Percentiles rank a stretch among this genome's conserved stretches.
Evolutionary conservation across 257 asterid genomes (phyloP).

Genomic region (Avicennia marina): DNA sequence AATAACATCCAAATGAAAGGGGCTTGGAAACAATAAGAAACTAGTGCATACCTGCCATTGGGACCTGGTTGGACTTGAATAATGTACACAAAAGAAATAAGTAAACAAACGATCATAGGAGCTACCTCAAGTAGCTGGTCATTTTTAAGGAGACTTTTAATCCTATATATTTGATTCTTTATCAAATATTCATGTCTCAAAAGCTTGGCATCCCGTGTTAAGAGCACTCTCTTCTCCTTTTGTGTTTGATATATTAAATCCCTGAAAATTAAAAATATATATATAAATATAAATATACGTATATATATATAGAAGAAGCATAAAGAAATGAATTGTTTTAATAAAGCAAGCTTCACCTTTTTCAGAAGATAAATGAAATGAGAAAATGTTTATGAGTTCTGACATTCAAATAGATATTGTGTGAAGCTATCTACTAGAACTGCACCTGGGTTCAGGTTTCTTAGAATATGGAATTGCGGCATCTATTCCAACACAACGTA

Average conservation of each 20-base stretch:
- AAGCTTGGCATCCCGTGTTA: conserved; percentile 88
- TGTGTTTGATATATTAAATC: conserved; percentile 74
- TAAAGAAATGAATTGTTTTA: no score
- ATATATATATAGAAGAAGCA: no score
- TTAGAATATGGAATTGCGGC: conserved; percentile 76
- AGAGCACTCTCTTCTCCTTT: conserved; percentile 76
- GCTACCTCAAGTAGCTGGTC: conserved; percentile 85
- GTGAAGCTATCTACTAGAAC: conserved; percentile 12
- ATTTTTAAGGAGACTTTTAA: conserved; percentile 68
- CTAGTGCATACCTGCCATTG: background rate
- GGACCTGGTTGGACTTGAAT: background rate
- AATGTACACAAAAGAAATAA: background rate
- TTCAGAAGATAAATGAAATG: background rate
- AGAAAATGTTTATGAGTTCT: background rate
- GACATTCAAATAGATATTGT: background rate
- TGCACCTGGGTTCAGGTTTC: conserved; percentile 80
- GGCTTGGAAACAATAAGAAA: background rate
- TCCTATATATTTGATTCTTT: conserved; percentile 70
- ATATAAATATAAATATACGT: no score
- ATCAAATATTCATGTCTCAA: conserved; percentile 75
- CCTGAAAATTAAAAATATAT: conserved; percentile 38
- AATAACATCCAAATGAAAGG: background rate
- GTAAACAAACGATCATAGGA: background rate
- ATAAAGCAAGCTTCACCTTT: background rate
- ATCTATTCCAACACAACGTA: conserved; percentile 94